Evolutionary conservation across 768 basidiomycete genomes (phyloP).

Genomic region (Xerocomellus chrysenteron): DNA sequence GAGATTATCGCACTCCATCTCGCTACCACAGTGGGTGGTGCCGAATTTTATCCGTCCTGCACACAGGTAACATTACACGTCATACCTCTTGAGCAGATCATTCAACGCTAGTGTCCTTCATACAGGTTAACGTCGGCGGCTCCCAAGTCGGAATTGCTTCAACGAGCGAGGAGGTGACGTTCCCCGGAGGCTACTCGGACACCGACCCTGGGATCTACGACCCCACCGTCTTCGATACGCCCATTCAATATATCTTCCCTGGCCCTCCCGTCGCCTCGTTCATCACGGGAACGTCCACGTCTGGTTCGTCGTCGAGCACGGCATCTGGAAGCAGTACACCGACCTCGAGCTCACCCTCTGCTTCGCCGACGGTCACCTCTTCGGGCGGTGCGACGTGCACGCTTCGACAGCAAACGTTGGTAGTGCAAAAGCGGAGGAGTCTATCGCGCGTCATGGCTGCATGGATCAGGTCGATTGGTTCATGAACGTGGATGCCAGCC

Average conservation of each 20-base stretch:
- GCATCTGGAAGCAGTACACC: not conserved
- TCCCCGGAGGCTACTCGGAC: constrained; percentile 75
- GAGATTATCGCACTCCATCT: constrained; percentile 80
- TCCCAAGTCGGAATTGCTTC: constrained; percentile 48
- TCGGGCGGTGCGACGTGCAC: constrained; percentile 11
- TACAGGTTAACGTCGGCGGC: constrained; percentile 54
- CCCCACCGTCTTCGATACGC: constrained; percentile 37
- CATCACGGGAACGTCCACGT: constrained; percentile 24
- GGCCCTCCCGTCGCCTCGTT: constrained; percentile 51
- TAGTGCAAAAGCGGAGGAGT: constrained; percentile 15
- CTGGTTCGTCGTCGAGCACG: constrained; percentile 9
- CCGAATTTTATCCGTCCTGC: constrained; percentile 82
- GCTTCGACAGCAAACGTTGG: constrained; percentile 23
- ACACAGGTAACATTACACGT: constrained; percentile 37
- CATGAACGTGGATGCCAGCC: not conserved
- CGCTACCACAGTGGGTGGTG: constrained; percentile 54
- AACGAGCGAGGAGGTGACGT: constrained; percentile 50
- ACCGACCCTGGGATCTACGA: constrained; percentile 70
- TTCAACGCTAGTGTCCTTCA: not conserved
- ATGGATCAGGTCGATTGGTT: constrained; percentile 23
- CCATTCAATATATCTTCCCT: constrained; percentile 46
- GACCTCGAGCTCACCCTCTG: constrained; percentile 5
- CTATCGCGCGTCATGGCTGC: constrained; percentile 14
- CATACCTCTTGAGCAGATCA: not conserved
- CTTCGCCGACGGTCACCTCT: constrained; percentile 4